A percentile compares a stretch with the other conserved stretches of the same genome.
These are phyloP conservation scores for Xerophyta viscosa DNA, from an alignment of 106 monocot species.

Conservation along the genomic window DNA sequence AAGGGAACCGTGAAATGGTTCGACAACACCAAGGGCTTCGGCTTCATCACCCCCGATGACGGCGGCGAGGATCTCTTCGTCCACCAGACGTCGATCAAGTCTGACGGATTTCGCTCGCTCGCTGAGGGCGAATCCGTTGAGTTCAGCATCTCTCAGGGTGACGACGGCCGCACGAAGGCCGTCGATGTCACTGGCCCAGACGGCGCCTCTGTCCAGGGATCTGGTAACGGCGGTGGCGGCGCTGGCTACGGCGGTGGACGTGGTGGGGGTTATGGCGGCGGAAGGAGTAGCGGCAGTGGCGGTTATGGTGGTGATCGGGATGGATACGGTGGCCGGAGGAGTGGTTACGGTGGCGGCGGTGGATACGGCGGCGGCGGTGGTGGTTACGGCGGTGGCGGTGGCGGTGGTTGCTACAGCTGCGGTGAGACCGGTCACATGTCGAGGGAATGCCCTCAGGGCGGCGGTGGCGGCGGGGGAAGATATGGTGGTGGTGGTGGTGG, in stretches of 20 bases:
- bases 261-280: constrained; percentile 12
- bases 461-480: constrained; percentile 31
- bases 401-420: constrained; percentile 7
- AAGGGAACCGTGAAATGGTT: constrained; percentile 69
- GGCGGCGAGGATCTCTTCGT: constrained; percentile 61
- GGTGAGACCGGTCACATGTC: constrained; percentile 10
- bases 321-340: constrained; percentile 7
- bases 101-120: constrained; percentile 34
- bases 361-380: constrained; percentile 22
- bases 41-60: constrained; percentile 57
- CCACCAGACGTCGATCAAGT: constrained; percentile 52
- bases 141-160: constrained; percentile 24
- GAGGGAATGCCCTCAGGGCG: constrained; percentile 4
- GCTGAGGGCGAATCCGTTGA: constrained; percentile 32
- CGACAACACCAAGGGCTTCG: constrained; percentile 49
- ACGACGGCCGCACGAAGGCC: constrained; percentile 41
- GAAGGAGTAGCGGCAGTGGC: constrained; percentile 13
- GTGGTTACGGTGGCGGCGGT: constrained; percentile 4
- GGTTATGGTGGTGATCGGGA: constrained; percentile 5
- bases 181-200: constrained; percentile 33
- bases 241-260: constrained; percentile 7
- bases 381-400: constrained; percentile 2
- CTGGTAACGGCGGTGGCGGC: constrained; percentile 7
- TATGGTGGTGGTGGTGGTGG: constrained; percentile 9
- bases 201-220: constrained; percentile 19